phyloP scores from a whole-genome alignment of 2,329 filamentous ascomycete genomes.

The Penicillium sp. region DNA sequence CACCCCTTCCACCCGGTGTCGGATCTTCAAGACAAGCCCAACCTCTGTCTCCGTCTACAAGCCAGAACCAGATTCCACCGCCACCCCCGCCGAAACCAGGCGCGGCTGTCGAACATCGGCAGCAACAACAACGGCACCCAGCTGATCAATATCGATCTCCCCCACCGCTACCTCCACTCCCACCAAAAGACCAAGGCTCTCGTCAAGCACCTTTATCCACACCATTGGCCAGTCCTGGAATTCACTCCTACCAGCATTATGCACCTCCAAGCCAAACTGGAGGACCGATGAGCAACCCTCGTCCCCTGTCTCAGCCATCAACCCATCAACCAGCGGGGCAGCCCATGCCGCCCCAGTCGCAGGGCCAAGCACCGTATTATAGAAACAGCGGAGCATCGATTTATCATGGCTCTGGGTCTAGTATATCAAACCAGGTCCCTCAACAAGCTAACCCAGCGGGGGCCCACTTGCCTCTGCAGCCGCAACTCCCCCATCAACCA shows the following conservation, averaged over 20 bases:
- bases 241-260: constrained; percentile 24
- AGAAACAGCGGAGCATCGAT: neutral
- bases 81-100: constrained; percentile 41
- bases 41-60: constrained; percentile 15
- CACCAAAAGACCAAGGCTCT: constrained; percentile 30
- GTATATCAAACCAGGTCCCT: neutral
- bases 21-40: constrained; percentile 38
- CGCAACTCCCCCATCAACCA: constrained; percentile 23
- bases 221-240: constrained; percentile 10
- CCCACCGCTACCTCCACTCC: constrained; percentile 40
- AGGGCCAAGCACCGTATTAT: constrained; percentile 4
- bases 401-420: neutral
- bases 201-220: constrained; percentile 15
- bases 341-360: constrained; percentile 2
- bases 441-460: constrained; percentile 4
- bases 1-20: constrained; percentile 67
- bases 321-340: constrained; percentile 3
- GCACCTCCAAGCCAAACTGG: constrained; percentile 1
- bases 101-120: constrained; percentile 15
- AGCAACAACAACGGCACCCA: constrained; percentile 9
- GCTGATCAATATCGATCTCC: constrained; percentile 31
- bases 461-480: constrained; percentile 17
- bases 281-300: neutral
- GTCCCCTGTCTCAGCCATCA: neutral
- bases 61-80: constrained; percentile 29